phyloP scores from a whole-genome alignment of 768 basidiomycete species.

The Trametopsis cervina region DNA sequence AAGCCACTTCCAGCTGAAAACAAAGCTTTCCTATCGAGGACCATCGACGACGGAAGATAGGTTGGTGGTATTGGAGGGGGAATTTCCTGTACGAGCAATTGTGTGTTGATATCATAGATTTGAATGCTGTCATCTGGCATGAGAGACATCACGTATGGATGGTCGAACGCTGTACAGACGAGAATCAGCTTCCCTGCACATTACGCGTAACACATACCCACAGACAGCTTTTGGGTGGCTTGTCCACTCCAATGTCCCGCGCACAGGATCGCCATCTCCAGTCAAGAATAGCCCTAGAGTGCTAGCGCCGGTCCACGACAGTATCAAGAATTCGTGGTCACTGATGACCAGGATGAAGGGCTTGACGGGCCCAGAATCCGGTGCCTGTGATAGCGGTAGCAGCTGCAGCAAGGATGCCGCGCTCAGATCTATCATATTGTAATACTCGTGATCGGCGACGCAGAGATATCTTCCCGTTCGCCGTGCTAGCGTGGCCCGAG shows the following conservation, averaged over 20 bases:
- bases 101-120: slow-evolving; percentile 75
- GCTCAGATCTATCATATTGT: slow-evolving; percentile 78
- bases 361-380: slow-evolving; percentile 37
- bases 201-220: slow-evolving; percentile 32
- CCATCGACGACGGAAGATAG: slow-evolving; percentile 18
- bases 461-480: slow-evolving; percentile 61
- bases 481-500: slow-evolving; percentile 50
- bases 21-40: slow-evolving; percentile 25
- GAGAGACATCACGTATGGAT: slow-evolving; percentile 73
- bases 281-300: slow-evolving; percentile 86
- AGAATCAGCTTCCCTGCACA: not conserved
- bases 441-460: slow-evolving; percentile 64
- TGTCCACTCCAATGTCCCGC: slow-evolving; percentile 85
- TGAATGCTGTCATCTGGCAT: slow-evolving; percentile 74
- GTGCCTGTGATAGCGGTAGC: slow-evolving; percentile 72
- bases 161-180: slow-evolving; percentile 56
- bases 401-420: slow-evolving; percentile 62
- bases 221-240: slow-evolving; percentile 70
- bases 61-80: slow-evolving; percentile 35
- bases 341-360: slow-evolving; percentile 73
- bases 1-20: slow-evolving; percentile 30
- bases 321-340: slow-evolving; percentile 76
- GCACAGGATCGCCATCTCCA: slow-evolving; percentile 78
- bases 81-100: slow-evolving; percentile 64
- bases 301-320: slow-evolving; percentile 76